Evolutionary conservation across 1,284 basidiomycete species (phyloP).

Genomic region (Grifola frondosa): DNA sequence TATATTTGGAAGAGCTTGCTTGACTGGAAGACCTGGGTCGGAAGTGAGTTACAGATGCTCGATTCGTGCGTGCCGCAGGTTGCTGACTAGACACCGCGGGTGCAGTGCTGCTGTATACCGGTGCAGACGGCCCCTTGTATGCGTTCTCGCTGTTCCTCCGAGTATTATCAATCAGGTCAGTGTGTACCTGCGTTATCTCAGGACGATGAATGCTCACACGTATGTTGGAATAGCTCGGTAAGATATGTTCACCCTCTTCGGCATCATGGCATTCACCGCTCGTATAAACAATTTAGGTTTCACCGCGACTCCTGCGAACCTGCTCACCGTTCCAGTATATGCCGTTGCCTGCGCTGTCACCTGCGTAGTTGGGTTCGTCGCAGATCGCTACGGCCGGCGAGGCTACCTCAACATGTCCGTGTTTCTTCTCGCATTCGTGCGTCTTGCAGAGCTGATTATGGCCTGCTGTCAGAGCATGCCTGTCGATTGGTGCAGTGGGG

Average conservation of each 20-base stretch:
- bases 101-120: conserved; percentile 56
- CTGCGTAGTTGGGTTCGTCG: conserved; percentile 59
- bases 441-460: conserved; percentile 17
- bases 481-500: conserved; percentile 41
- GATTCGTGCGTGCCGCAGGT: background rate
- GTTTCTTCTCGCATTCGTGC: background rate
- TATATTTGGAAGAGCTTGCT: conserved; percentile 60
- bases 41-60: conserved; percentile 42
- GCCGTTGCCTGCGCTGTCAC: conserved; percentile 64
- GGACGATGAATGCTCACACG: conserved; percentile 26
- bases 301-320: conserved; percentile 69
- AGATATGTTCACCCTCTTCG: too few relatives aligned
- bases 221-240: conserved; percentile 43
- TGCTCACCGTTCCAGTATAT: conserved; percentile 71
- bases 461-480: conserved; percentile 36
- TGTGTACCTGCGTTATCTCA: conserved; percentile 9
- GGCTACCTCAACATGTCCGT: conserved; percentile 64
- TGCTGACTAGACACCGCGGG: background rate
- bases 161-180: conserved; percentile 65
- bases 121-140: conserved; percentile 64
- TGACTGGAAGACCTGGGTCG: conserved; percentile 77
- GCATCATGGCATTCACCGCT: too few relatives aligned
- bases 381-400: conserved; percentile 59
- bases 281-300: conserved; percentile 47
- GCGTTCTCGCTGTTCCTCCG: conserved; percentile 75